These are phyloP conservation scores for Neocatenulostroma microsporum DNA, from an alignment of 2,329 filamentous ascomycete species.

Conservation along the genomic window DNA sequence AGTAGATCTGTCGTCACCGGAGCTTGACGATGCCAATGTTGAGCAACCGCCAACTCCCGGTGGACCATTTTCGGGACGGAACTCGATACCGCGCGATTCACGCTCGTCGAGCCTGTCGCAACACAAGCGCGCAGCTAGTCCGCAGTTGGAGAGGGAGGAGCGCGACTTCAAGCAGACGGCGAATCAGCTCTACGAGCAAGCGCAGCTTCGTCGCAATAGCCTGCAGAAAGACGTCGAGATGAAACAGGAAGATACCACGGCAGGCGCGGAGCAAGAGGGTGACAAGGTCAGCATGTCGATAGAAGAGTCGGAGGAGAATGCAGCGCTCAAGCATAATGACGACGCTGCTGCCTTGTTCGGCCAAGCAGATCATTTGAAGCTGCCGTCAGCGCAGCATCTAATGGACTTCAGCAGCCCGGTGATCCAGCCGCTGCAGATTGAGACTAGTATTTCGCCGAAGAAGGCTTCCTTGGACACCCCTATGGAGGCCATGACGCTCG, in stretches of 20 bases:
- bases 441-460: slow-evolving; percentile 5
- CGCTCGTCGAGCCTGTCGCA: slow-evolving; percentile 43
- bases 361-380: slow-evolving; percentile 37
- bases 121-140: slow-evolving; percentile 64
- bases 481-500: slow-evolving; percentile 7
- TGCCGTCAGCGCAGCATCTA: slow-evolving; percentile 32
- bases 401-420: slow-evolving; percentile 42
- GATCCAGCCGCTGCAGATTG: slow-evolving; percentile 28
- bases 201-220: slow-evolving; percentile 35
- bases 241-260: slow-evolving; percentile 25
- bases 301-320: slow-evolving; percentile 38
- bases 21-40: slow-evolving; percentile 65
- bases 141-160: slow-evolving; percentile 87
- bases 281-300: slow-evolving; percentile 28
- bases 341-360: slow-evolving; percentile 44
- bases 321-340: slow-evolving; percentile 44
- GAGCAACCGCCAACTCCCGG: slow-evolving; percentile 54
- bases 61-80: slow-evolving; percentile 52
- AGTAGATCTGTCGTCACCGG: slow-evolving; percentile 78
- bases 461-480: not conserved
- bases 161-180: slow-evolving; percentile 96
- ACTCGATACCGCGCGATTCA: slow-evolving; percentile 31
- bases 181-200: slow-evolving; percentile 62
- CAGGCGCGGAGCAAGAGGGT: slow-evolving; percentile 27
- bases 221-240: slow-evolving; percentile 34